Percentiles rank a stretch among this genome's conserved stretches.
phyloP scores from a whole-genome alignment of 2,329 filamentous ascomycete genomes.

The Apiospora marii region DNA sequence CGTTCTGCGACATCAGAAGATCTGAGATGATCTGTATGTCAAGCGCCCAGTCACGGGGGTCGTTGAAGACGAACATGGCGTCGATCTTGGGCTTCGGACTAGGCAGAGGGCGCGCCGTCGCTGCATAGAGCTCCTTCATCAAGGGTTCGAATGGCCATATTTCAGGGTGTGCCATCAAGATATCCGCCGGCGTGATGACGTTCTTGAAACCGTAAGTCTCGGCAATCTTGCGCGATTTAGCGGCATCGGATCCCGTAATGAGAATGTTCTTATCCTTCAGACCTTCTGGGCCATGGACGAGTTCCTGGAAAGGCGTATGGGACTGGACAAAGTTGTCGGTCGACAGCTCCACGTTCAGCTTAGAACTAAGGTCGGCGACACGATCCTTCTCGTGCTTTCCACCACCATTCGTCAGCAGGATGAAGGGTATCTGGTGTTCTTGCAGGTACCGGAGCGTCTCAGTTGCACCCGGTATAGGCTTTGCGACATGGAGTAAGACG shows the following conservation, averaged over 20 bases:
- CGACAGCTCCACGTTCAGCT: slow-evolving; percentile 70
- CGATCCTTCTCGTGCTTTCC: slow-evolving; percentile 82
- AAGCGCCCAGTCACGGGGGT: slow-evolving; percentile 94
- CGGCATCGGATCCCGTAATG: slow-evolving; percentile 74
- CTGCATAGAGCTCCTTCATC: slow-evolving; percentile 67
- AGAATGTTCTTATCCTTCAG: slow-evolving; percentile 72
- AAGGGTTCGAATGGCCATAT: slow-evolving; percentile 85
- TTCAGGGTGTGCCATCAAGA: slow-evolving; percentile 74
- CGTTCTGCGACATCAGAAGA: slow-evolving; percentile 78
- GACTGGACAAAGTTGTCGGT: slow-evolving; percentile 82
- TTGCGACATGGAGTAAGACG: slow-evolving; percentile 85
- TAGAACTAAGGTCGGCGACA: slow-evolving; percentile 72
- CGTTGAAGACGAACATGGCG: slow-evolving; percentile 92
- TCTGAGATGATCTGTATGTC: slow-evolving; percentile 88
- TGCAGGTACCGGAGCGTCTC: slow-evolving; percentile 78
- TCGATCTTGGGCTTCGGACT: slow-evolving; percentile 73
- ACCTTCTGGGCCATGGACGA: slow-evolving; percentile 64
- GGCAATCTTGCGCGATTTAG: slow-evolving; percentile 75
- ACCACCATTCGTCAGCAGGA: slow-evolving; percentile 94
- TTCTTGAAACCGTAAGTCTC: slow-evolving; percentile 80
- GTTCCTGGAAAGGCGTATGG: slow-evolving; percentile 85
- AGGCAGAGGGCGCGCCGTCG: slow-evolving; percentile 65
- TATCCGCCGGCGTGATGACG: slow-evolving; percentile 86
- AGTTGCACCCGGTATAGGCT: slow-evolving; percentile 79
- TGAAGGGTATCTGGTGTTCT: slow-evolving; percentile 81